phyloP scores from a whole-genome alignment of 164 flowering plant genomes.

The grape (Vitis vinifera) region DNA sequence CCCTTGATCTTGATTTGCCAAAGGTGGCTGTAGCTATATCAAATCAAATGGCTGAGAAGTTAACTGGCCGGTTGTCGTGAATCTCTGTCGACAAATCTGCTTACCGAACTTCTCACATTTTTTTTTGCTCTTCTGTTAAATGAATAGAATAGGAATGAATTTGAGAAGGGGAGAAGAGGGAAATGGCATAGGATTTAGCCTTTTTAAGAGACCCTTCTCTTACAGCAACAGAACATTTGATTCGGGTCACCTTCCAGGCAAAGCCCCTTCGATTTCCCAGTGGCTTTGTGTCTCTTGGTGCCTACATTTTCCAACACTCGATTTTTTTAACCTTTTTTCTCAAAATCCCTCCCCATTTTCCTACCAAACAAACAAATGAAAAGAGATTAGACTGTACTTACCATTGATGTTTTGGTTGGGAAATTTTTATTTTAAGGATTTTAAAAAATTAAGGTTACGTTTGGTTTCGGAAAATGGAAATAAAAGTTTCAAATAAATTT shows the following conservation, averaged over 20 bases:
- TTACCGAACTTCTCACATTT: constrained; percentile 48
- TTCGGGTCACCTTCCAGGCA: constrained; percentile 30
- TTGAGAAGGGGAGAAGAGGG: constrained; percentile 40
- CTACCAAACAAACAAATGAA: no score
- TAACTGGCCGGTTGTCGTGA: constrained; percentile 48
- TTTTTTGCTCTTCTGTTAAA: not conserved
- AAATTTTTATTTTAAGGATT: no score
- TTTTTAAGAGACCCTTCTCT: constrained; percentile 36
- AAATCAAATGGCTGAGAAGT: constrained; percentile 27
- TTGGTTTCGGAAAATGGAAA: no score
- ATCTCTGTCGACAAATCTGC: constrained; percentile 34
- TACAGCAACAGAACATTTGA: constrained; percentile 4
- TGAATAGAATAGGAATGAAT: not conserved
- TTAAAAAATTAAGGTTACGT: no score
- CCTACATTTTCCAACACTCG: constrained; percentile 11
- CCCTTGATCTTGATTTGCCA: constrained; percentile 35
- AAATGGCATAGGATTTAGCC: constrained; percentile 34
- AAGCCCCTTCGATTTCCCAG: constrained; percentile 18
- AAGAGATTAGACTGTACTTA: no score
- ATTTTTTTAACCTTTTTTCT: not conserved
- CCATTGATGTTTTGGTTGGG: no score
- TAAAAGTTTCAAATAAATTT: no score
- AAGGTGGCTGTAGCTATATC: constrained; percentile 46
- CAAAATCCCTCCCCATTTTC: not conserved
- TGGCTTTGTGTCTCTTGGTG: constrained; percentile 31